Base-by-base conservation (phyloP, 2,329 filamentous ascomycete species). In the Verticillium isaacii region DNA sequence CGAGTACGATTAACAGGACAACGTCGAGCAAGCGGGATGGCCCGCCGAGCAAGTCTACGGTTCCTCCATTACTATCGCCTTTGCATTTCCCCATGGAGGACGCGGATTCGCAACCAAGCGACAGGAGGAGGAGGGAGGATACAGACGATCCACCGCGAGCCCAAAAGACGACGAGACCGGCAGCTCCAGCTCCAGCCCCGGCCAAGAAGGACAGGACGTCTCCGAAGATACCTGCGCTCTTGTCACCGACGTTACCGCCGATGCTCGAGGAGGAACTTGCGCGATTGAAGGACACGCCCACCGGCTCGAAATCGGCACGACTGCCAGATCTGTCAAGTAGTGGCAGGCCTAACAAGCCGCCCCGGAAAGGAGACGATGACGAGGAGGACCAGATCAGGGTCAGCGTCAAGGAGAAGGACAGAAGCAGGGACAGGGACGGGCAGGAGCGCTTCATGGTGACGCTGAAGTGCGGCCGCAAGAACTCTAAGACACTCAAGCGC, bases 201-300 rank as follows among this genome's bases (percentile, higher is more conserved):
- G 9, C 67, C 23, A 82, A 76, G 66, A 81, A 75, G 64, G 71
- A 75, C 23, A 78, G 69, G 58, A 69, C 74, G 1, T 69, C 75
- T 0, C 37, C 71, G 9, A 73, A 73, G 56, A 70, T 86, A 32
- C 84, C 83, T 0, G 73, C 78, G 0, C 73, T 86, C 7, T 73
- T 87, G 12, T 87, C 84, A 0, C 84, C 84, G 0, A 86, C 83
- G 0, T 70, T 87, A 7, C 84, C 84, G 1, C 74, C 81, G 0
- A 69, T 80, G 19, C 72, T 87, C 0, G 82, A 86, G 63, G 79
- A 77, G 61, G 78, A 79, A 34, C 71, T 82, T 17, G 74, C 73
- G 17, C 54, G 54, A 7, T 32, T 56, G n/a, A 56, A 56, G 32
- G 29, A 56, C 14, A 61, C 39, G 34, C 56, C 63, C 36, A 64